phyloP scores from a whole-genome alignment of 257 asterid genomes.

The Orobanche coerulescens region DNA sequence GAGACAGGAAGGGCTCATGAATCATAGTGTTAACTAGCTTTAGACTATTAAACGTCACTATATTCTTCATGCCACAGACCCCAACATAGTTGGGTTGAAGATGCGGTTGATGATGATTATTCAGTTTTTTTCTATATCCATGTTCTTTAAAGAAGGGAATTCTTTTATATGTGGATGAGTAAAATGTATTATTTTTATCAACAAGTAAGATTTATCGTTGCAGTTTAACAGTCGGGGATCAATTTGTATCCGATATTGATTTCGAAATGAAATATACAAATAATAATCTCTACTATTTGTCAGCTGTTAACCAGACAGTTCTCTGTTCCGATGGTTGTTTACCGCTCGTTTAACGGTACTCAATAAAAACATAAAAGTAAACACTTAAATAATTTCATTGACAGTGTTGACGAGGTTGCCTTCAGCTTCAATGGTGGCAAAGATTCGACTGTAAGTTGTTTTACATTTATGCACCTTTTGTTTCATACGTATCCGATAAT shows the following conservation, averaged over 20 bases:
- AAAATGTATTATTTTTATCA: not conserved
- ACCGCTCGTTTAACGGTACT: not conserved
- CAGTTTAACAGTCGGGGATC: not conserved
- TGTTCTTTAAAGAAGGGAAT: too few species aligned
- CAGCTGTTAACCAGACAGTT: not conserved
- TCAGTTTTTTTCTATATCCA: not conserved
- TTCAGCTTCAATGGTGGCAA: constrained; percentile 97
- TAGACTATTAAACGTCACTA: too few species aligned
- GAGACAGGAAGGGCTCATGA: too few species aligned
- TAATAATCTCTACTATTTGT: constrained; percentile 9
- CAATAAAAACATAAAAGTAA: not conserved
- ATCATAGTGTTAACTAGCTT: too few species aligned
- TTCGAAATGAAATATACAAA: constrained; percentile 5
- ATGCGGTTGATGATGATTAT: too few species aligned
- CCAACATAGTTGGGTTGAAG: too few species aligned
- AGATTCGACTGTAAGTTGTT: constrained; percentile 79
- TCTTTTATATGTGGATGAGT: not conserved
- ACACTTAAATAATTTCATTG: constrained; percentile 14
- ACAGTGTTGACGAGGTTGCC: constrained; percentile 83
- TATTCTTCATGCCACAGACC: too few species aligned
- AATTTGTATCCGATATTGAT: too few species aligned
- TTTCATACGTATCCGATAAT: not conserved
- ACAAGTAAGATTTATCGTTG: not conserved
- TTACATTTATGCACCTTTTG: constrained; percentile 5
- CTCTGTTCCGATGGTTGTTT: not conserved